Base-by-base conservation (phyloP, 805 yeast species). In the Saturnispora quitensis region DNA sequence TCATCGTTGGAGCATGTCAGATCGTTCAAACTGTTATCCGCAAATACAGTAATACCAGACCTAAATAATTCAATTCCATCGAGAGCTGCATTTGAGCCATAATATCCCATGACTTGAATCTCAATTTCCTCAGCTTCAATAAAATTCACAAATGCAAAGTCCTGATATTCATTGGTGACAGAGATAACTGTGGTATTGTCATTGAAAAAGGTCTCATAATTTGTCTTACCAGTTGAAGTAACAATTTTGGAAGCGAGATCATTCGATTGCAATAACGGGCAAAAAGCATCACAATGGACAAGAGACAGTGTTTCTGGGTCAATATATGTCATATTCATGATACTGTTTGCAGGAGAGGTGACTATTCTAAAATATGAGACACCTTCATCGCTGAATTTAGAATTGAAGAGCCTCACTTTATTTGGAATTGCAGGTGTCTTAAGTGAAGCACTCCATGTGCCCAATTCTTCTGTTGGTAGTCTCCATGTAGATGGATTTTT, bases 271-370 rank as follows among this genome's bases (percentile, higher is more conserved):
- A 75, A 68, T 25, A 91, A 70, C 0, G 97, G 95, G 67, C 99
- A 93, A 76, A 79, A 84, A 0, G 96, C 95, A 65, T 89, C 96
- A 72, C 99, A 93, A 62, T 70, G 69, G 15, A 68, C 63, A 3
- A 75, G 48, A n/a, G 72, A 68, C 47, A 84, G 80, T 2, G 88
- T 75, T 0, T 62, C 54, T 3, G 96, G 95, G 62, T 91, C 91
- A 22, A 86, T 70, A 61, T 89, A 93, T 0, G 95, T 81, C 56
- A 93, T 66, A 64, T 93, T 93, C 96, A 93, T 86, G 55, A 91
- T 91, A 57, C 97, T 88, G 58, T 82, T 77, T 12, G 89, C 75
- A 0, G 97, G 97, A 50, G 76, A 68, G 0, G 96, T 82, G 40
- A 84, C 70, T 6, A 93, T 70, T 60, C 97, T 76, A 64, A 90